phyloP scores from a whole-genome alignment of 495 filamentous ascomycete genomes.

The Articulospora tetracladia region DNA sequence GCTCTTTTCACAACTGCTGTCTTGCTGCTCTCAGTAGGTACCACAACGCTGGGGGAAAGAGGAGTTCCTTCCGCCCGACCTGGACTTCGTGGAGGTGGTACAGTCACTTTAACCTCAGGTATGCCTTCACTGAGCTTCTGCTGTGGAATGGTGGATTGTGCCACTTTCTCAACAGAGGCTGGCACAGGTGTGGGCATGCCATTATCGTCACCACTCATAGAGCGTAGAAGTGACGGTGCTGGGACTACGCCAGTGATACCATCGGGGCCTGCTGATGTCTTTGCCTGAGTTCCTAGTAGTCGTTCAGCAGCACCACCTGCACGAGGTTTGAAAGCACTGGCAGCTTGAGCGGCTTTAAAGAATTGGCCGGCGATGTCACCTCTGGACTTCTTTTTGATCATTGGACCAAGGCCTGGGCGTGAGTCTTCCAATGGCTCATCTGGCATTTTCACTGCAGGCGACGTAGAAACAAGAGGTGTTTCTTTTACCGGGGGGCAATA shows the following conservation, averaged over 20 bases:
- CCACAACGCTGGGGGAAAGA: slow-evolving; percentile 23
- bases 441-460: slow-evolving; percentile 14
- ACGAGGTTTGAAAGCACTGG: slow-evolving; percentile 76
- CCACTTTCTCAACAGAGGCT: slow-evolving; percentile 27
- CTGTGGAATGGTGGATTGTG: slow-evolving; percentile 12
- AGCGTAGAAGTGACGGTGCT: slow-evolving; percentile 45
- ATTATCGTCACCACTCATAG: slow-evolving; percentile 14
- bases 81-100: slow-evolving; percentile 32
- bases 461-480: not conserved
- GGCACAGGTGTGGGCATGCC: slow-evolving; percentile 27
- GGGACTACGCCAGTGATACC: slow-evolving; percentile 86
- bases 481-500: not conserved
- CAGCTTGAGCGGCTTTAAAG: slow-evolving; percentile 79
- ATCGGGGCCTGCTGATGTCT: slow-evolving; percentile 67
- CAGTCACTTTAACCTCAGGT: slow-evolving; percentile 48
- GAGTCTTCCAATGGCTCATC: slow-evolving; percentile 42
- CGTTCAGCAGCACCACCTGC: slow-evolving; percentile 78
- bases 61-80: slow-evolving; percentile 29
- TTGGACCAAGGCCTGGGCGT: slow-evolving; percentile 80
- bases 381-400: slow-evolving; percentile 79
- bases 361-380: slow-evolving; percentile 74
- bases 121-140: slow-evolving; percentile 32
- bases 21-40: not conserved
- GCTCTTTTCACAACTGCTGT: slow-evolving; percentile 42
- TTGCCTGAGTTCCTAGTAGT: slow-evolving; percentile 42